phyloP scores from a whole-genome alignment of 192 early-diverging fungal genomes.

The Chytriomyces confervae region DNA sequence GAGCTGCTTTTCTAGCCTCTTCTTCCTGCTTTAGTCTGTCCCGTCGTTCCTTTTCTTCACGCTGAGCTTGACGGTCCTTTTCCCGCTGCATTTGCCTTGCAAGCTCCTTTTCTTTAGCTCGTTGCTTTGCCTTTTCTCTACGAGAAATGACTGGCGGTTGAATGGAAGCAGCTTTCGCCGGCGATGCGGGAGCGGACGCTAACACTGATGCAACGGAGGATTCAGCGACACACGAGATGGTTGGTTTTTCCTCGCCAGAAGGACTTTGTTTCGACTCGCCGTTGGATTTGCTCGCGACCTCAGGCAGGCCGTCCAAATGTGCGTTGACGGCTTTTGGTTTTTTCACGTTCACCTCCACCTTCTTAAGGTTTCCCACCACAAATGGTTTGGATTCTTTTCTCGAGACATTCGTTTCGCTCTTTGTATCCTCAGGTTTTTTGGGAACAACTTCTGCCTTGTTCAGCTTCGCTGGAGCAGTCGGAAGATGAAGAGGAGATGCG shows the following conservation, averaged over 20 bases:
- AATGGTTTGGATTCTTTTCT: no score
- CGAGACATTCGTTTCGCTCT: no score
- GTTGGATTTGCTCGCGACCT: no score
- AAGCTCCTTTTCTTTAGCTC: slow-evolving; percentile 27
- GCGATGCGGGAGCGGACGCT: neutral
- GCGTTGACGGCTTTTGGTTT: no score
- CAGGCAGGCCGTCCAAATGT: no score
- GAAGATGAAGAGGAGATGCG: neutral
- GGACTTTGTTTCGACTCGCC: neutral
- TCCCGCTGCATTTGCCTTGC: slow-evolving; percentile 25
- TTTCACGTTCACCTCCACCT: no score
- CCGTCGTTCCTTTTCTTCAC: slow-evolving; percentile 16
- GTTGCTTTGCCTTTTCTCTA: slow-evolving; percentile 33
- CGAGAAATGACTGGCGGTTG: neutral
- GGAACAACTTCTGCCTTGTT: neutral
- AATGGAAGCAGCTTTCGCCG: neutral
- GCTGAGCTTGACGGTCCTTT: slow-evolving; percentile 3
- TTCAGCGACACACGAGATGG: neutral
- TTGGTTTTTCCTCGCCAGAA: neutral
- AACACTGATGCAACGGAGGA: neutral
- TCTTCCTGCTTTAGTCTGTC: neutral
- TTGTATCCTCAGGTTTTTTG: no score
- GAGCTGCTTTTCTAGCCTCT: neutral
- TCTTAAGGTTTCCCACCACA: no score
- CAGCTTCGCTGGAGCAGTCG: neutral